These are phyloP conservation scores for Eutypella sp. DNA, from an alignment of 2,329 filamentous ascomycete genomes.

Conservation along the genomic window DNA sequence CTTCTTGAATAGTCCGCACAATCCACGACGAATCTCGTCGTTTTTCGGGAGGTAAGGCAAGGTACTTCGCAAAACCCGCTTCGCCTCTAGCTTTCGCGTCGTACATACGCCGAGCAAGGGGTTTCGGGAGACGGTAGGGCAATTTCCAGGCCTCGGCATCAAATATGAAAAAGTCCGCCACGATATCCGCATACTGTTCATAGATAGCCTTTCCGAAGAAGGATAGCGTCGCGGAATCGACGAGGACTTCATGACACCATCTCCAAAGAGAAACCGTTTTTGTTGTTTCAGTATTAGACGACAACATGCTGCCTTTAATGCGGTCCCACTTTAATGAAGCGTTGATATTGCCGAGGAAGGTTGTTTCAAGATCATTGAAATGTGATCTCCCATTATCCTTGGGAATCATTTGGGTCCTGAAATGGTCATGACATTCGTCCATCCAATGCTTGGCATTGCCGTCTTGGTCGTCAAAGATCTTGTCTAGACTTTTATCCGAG, in stretches of 20 bases:
- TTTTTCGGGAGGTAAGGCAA: not conserved
- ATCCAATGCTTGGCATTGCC: not conserved
- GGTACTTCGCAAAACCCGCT: not conserved
- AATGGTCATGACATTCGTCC: not conserved
- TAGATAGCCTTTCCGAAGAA: not conserved
- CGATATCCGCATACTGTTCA: not conserved
- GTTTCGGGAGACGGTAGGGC: not conserved
- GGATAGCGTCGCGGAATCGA: not conserved
- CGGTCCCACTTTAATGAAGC: not conserved
- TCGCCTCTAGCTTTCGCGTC: not conserved
- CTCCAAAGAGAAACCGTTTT: not conserved
- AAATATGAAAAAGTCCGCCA: not conserved
- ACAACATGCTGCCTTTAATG: not conserved
- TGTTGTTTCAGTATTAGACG: not conserved
- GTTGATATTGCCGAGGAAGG: not conserved
- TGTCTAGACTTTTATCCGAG: not conserved
- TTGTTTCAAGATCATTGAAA: not conserved
- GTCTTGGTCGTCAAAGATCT: not conserved
- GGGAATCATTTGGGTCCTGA: not conserved
- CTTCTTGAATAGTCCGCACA: not conserved
- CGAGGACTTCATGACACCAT: not conserved
- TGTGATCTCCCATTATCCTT: not conserved
- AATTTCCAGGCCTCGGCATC: not conserved
- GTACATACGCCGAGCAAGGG: not conserved
- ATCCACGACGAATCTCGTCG: not conserved